A percentile compares a stretch with the other conserved stretches of the same genome.
phyloP scores from a whole-genome alignment of 2,329 filamentous ascomycete species.

The Alternaria atra region DNA sequence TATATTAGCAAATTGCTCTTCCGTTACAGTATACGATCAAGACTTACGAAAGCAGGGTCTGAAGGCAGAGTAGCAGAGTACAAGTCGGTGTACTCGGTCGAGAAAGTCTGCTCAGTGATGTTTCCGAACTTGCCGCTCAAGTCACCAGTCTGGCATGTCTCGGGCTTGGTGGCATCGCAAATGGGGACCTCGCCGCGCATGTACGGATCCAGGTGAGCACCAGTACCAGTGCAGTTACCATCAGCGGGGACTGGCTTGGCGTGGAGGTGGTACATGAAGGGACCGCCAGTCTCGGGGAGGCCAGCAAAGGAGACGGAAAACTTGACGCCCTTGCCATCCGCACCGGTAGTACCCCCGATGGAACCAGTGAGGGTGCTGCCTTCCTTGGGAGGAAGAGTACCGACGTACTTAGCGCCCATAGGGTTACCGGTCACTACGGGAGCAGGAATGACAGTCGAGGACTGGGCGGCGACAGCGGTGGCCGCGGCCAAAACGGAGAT shows the following conservation, averaged over 20 bases:
- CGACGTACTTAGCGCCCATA: constrained; percentile 51
- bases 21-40: background rate
- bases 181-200: constrained; percentile 49
- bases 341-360: constrained; percentile 43
- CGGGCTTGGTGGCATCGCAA: constrained; percentile 50
- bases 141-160: constrained; percentile 57
- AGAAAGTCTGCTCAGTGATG: constrained; percentile 42
- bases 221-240: constrained; percentile 56
- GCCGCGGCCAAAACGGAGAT: constrained; percentile 42
- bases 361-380: constrained; percentile 48
- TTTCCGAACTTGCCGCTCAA: constrained; percentile 57
- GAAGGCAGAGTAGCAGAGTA: constrained; percentile 49
- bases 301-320: constrained; percentile 53
- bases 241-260: constrained; percentile 52
- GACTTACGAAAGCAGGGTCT: constrained; percentile 52
- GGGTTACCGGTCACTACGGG: constrained; percentile 51
- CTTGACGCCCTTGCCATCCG: constrained; percentile 52
- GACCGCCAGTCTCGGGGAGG: constrained; percentile 54
- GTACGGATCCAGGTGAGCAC: constrained; percentile 56
- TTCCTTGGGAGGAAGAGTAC: constrained; percentile 46
- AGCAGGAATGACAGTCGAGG: constrained; percentile 34
- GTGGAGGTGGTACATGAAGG: constrained; percentile 60
- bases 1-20: background rate
- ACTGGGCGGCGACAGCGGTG: constrained; percentile 40
- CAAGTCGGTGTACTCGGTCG: constrained; percentile 44